A percentile compares a stretch with the other conserved stretches of the same genome.
Conservation (phyloP, 176 grass and related monocot genomes). For the Zea luxurians region DNA sequence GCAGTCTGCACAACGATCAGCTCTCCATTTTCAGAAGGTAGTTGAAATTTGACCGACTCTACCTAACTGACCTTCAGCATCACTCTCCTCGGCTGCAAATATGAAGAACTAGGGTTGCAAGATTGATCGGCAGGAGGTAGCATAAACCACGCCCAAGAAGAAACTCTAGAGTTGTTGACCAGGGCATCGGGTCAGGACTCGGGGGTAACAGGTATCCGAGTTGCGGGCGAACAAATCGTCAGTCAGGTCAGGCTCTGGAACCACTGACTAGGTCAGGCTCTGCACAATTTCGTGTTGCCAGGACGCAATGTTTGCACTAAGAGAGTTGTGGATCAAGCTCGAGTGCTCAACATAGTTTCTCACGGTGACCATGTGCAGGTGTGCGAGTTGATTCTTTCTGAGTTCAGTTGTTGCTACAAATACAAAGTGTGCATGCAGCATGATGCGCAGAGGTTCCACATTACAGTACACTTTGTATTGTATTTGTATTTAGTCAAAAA, state of each 20-base stretch:
- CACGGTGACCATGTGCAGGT: no score
- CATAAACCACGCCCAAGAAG: slow-evolving; percentile 13
- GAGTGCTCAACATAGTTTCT: no score
- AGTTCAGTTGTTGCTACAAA: no score
- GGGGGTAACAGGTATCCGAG: background rate
- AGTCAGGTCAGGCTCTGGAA: background rate
- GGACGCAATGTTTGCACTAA: no score
- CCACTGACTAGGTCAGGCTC: background rate
- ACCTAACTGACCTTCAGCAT: background rate
- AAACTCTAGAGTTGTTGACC: slow-evolving; percentile 24
- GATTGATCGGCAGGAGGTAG: background rate
- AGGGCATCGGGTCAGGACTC: background rate
- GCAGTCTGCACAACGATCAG: background rate
- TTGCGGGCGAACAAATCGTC: slow-evolving; percentile 18
- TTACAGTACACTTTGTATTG: no score
- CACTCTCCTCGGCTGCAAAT: background rate
- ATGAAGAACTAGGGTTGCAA: background rate
- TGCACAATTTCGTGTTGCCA: background rate
- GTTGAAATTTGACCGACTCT: background rate
- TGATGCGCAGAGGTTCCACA: no score
- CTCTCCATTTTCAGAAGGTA: background rate
- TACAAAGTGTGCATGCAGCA: no score
- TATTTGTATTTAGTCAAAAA: no score
- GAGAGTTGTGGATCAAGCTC: no score
- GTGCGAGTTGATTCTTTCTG: no score